Conservation (phyloP, 208 protist genomes). For the Trypanosoma conorhini region DNA sequence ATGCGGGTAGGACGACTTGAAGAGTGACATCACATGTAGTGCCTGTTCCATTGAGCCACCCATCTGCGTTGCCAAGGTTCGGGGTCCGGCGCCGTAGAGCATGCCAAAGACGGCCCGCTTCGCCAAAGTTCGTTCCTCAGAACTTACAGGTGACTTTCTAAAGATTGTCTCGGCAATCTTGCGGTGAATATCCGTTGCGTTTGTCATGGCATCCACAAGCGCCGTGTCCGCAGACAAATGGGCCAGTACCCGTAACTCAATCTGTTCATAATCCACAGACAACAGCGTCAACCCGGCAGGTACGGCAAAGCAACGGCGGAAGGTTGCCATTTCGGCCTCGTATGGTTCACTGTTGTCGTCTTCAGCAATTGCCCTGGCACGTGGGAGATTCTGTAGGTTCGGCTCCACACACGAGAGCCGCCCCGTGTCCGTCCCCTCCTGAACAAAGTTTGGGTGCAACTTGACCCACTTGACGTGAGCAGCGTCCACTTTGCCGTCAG, state of each 20-base stretch:
- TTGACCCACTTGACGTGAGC: constrained; percentile 19
- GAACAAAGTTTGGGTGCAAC: constrained; percentile 83
- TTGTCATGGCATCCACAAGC: constrained; percentile 63
- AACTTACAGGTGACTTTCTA: constrained; percentile 57
- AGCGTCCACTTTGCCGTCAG: background rate
- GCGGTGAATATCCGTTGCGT: constrained; percentile 75
- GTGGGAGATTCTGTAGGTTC: constrained; percentile 90
- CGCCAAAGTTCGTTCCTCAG: constrained; percentile 69
- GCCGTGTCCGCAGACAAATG: constrained; percentile 76
- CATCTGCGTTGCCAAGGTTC: constrained; percentile 73
- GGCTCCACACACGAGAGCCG: constrained; percentile 88
- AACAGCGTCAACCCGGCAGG: constrained; percentile 57
- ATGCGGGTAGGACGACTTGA: constrained; percentile 62
- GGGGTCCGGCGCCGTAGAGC: constrained; percentile 82
- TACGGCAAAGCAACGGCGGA: constrained; percentile 82
- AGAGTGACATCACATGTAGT: constrained; percentile 47
- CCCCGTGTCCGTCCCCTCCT: constrained; percentile 90
- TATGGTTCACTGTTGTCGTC: constrained; percentile 2
- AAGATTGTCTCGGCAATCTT: constrained; percentile 78
- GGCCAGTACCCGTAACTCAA: constrained; percentile 90
- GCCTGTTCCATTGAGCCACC: constrained; percentile 64
- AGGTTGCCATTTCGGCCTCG: constrained; percentile 44
- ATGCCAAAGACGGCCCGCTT: constrained; percentile 90
- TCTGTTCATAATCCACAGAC: constrained; percentile 91
- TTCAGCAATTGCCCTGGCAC: constrained; percentile 26